Evolutionary conservation across 352 stramenopile genomes (phyloP).

Genomic region (Phytophthora cajani): DNA sequence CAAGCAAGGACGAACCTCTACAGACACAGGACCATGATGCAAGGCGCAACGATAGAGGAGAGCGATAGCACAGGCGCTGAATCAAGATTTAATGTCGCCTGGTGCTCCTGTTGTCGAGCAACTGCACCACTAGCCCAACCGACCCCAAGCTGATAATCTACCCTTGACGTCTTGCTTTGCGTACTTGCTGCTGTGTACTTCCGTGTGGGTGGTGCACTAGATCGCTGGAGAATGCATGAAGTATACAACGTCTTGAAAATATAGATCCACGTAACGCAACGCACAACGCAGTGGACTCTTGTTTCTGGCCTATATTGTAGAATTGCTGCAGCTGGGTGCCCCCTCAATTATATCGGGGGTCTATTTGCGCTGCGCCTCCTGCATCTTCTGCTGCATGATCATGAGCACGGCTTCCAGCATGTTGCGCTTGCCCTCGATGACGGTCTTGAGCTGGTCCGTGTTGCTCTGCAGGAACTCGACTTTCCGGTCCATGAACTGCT

Average conservation of each 20-base stretch:
- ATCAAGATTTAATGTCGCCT: background rate
- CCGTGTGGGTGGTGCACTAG: too few species aligned
- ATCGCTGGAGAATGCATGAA: too few species aligned
- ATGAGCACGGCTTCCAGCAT: conserved; percentile 84
- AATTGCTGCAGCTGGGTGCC: conserved; percentile 4
- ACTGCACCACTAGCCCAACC: conserved; percentile 3
- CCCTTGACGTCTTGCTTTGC: conserved; percentile 9
- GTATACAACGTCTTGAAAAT: too few species aligned
- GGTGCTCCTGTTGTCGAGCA: too few species aligned
- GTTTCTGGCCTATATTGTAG: conserved; percentile 5
- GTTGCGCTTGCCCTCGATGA: conserved; percentile 81
- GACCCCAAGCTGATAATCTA: conserved; percentile 5
- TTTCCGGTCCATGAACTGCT: conserved; percentile 93
- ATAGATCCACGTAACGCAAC: background rate
- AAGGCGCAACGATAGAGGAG: background rate
- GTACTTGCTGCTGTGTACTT: background rate
- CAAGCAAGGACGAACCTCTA: background rate
- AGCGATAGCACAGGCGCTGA: background rate
- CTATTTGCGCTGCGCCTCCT: conserved; percentile 47
- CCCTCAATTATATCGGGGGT: background rate
- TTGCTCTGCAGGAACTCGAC: conserved; percentile 93
- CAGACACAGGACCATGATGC: background rate
- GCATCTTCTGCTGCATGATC: conserved; percentile 89
- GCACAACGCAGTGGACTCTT: background rate
- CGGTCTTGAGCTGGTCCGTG: conserved; percentile 92